Evolutionary conservation across 139 green algal genomes (phyloP), one percentile per base, ranked within the genome.

Genomic region (Tetratostichococcus sp.): DNA sequence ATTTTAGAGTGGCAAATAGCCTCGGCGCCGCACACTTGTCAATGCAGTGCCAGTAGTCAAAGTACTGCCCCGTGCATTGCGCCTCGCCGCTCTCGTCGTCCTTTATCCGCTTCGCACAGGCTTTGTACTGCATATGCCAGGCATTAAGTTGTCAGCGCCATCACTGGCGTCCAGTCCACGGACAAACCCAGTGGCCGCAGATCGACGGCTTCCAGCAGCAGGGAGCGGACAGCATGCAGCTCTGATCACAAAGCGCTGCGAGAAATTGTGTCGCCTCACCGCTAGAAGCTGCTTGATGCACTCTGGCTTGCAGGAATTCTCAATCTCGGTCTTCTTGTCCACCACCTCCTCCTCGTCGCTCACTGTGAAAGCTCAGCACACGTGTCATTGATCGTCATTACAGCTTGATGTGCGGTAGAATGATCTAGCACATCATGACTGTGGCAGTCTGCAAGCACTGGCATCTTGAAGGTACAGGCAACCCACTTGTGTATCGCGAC

Each of bases 51-150:
- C 86, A 94, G 80, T 90, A 94, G 70, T 94, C 89, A 70, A 93
- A 94, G 62, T 90, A 92, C 81, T 92, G 89, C 30, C 89, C 88
- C 1, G 85, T 88, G 86, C 89, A 94, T 78, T 94, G 89, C 26
- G 85, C 86, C 43, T 90, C 84, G n/a, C 85, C 87, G 17, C 80
- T 87, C 4, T 79, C 84, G 62, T 89, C 85, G 25, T 35, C 67
- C 77, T 91, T 82, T 43, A 94, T 91, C 59, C 89, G 80, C 80
- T 92, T 86, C 1, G 77, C 80, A 70, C 89, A 94, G 34, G 82
- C 83, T 83, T 91, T 57, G 33, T 25, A 59, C 32, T 62, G 50
- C 50, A 62, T 2, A 50, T n/a, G n/a, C 8, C 39, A 50, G 39
- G 8, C 8, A 14, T 50, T n/a, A n/a, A n/a, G n/a, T n/a, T n/a